Base-by-base conservation (phyloP, 1,139 yeast species). In the Pichia inconspicua region DNA sequence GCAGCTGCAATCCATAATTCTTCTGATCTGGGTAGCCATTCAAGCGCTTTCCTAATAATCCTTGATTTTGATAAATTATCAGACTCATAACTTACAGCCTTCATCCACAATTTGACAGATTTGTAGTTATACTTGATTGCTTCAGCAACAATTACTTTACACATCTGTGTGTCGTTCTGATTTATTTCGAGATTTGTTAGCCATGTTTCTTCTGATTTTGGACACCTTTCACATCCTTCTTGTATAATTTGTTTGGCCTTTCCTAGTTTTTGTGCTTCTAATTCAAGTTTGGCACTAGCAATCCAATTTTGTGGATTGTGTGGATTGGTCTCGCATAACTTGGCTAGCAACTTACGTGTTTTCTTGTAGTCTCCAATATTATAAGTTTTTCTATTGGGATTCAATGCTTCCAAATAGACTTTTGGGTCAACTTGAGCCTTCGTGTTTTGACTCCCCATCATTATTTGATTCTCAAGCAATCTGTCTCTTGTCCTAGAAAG, bases 251-350 rank as follows among this genome's bases (percentile, higher is more conserved):
- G 66, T 51, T 76, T 74, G 0, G 98, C 97, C 27, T 67, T 66
- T 6, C 67, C 68, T 50, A 70, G 70, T 48, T 80, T 80, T 40
- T 73, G 72, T 1, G 82, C 84, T 45, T 75, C 77, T 53, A 80
- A 84, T 61, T 92, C 97, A 11, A 89, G 63, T 44, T 89, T 67
- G 0, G 96, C 95, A 37, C 90, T 78, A 0, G 95, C 88, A 30
- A 92, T 85, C 96, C 97, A 92, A 12, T 88, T 87, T 45, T 78
- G 77, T 0, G 95, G 76, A 50, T 82, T 83, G 42, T 70, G 66
- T 0, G 97, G 96, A 57, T 86, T 84, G 0, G 89, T 70, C 55
- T 77, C 80, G 34, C 94, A 72, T 50, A 86, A 73, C 2, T 94
- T 82, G 10, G 77, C 69, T 44, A 89, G 69, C n/a, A 88, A 69